Evolutionary conservation across 106 monocot genomes (phyloP).

Genomic region (Platanthera guangdongensis): DNA sequence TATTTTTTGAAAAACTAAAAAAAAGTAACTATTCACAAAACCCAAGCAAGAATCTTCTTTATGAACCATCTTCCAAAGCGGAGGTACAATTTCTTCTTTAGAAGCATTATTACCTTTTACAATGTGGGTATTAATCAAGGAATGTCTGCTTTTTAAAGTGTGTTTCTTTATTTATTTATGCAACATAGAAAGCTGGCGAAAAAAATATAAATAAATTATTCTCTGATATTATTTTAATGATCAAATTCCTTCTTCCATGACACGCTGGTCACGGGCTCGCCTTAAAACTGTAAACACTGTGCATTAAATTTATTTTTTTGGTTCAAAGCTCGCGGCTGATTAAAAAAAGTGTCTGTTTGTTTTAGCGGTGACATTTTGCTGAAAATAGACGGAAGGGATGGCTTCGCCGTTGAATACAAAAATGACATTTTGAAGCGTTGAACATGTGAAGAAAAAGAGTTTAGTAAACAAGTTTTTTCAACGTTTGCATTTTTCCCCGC

Average conservation of each 20-base stretch:
- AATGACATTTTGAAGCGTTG: too few relatives aligned
- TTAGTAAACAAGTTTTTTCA: too few relatives aligned
- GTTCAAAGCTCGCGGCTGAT: background rate
- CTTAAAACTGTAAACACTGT: slow-evolving; percentile 10
- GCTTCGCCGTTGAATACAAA: too few relatives aligned
- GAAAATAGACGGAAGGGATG: too few relatives aligned
- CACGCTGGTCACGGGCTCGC: slow-evolving; percentile 20
- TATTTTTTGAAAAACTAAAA: too few relatives aligned
- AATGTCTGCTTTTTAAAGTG: slow-evolving; percentile 13
- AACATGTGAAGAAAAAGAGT: too few relatives aligned
- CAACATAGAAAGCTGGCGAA: background rate
- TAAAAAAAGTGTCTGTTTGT: background rate
- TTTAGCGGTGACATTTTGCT: too few relatives aligned
- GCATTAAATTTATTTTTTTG: background rate
- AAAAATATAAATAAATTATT: slow-evolving; percentile 5
- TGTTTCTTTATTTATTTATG: slow-evolving; percentile 5
- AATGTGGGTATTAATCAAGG: slow-evolving; percentile 6
- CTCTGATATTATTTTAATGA: background rate
- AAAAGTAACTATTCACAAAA: slow-evolving; percentile 7
- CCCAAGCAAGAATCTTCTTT: slow-evolving; percentile 11
- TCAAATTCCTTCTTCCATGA: background rate
- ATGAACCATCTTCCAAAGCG: slow-evolving; percentile 8
- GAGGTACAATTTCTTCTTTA: slow-evolving; percentile 9
- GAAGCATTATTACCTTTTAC: slow-evolving; percentile 9
- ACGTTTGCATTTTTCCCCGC: too few relatives aligned